Base-by-base conservation (phyloP, 2,329 filamentous ascomycete genomes). In the Aureobasidium uvarum region DNA sequence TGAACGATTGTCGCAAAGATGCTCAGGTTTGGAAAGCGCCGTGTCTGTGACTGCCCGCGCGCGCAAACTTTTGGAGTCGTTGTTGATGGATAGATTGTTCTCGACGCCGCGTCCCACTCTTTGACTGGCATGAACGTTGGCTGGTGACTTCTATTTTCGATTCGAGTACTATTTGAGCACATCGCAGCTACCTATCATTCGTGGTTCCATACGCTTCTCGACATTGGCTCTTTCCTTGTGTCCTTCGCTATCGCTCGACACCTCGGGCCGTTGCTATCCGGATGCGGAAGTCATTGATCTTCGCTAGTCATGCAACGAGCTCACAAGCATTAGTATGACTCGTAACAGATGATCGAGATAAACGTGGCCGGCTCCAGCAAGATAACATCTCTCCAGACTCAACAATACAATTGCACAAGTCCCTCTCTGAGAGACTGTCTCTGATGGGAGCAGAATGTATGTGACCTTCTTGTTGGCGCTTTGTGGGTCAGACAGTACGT, bases 31-130 rank as follows among this genome's bases (percentile, higher is more conserved):
- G 25, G 59, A 33, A 33, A 52, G 36, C 23, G 59, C 59, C 14
- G 36, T 52, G 46, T 62, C 23, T 31, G 59, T 33, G 59, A 46
- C 36, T 62, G 59, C 46, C 46, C 46, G 59, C 59, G 33, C 59
- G 20, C 23, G 46, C 59, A 62, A 62, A 62, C 59, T 62, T 62
- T 50, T 43, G 59, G 31, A 50, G 25, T 62, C 16, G 58, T 62
- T 20, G 58, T 62, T 36, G 20, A 62, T 50, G 31, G 39, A 25
- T 62, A 33, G 18, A 62, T 50, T 36, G 43, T 62, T 33, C 28
- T 33, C 58, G 20, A 31, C n/a, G 20, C 45, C 20, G 45, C 33
- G 14, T 39, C 18, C 33, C 31, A 46, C 58, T 43, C 25, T 43
- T 16, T 33, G 10, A 16, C 5, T 45, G 36, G 4, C 54, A n/a